phyloP scores from a whole-genome alignment of 495 filamentous ascomycete genomes.

The Pyronema domesticum region DNA sequence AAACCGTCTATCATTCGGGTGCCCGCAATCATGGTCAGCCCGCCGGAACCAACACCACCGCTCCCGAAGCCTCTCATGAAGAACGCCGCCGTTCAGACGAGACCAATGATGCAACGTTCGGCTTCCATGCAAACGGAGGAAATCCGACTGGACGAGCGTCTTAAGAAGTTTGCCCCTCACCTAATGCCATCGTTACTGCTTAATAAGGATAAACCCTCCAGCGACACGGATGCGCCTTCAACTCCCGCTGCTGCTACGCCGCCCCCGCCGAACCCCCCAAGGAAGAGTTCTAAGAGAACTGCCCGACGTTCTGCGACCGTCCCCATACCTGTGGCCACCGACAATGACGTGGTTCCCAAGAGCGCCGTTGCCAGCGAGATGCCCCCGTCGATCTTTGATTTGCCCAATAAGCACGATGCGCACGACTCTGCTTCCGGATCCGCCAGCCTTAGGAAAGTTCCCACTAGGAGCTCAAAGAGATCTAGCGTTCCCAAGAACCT shows the following conservation, averaged over 20 bases:
- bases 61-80: slow-evolving; percentile 37
- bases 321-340: slow-evolving; percentile 12
- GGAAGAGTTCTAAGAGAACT: slow-evolving; percentile 21
- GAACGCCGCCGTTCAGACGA: slow-evolving; percentile 27
- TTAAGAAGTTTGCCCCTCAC: slow-evolving; percentile 55
- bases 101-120: slow-evolving; percentile 37
- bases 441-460: no score
- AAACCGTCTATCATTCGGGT: slow-evolving; percentile 30
- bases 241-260: slow-evolving; percentile 21
- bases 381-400: no score
- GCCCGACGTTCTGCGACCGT: slow-evolving; percentile 15
- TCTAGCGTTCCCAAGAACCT: slow-evolving; percentile 10
- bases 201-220: slow-evolving; percentile 13
- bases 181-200: slow-evolving; percentile 54
- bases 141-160: slow-evolving; percentile 58
- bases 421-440: no score
- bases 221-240: neutral
- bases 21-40: slow-evolving; percentile 44
- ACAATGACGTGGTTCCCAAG: neutral
- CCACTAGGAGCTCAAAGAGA: no score
- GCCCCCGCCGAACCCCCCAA: slow-evolving; percentile 13
- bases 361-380: no score
- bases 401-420: no score
- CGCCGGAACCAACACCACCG: slow-evolving; percentile 39
- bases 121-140: slow-evolving; percentile 75